Evolutionary conservation across 2,329 filamentous ascomycete species (phyloP).

Genomic region (Sporothrix globosa): DNA sequence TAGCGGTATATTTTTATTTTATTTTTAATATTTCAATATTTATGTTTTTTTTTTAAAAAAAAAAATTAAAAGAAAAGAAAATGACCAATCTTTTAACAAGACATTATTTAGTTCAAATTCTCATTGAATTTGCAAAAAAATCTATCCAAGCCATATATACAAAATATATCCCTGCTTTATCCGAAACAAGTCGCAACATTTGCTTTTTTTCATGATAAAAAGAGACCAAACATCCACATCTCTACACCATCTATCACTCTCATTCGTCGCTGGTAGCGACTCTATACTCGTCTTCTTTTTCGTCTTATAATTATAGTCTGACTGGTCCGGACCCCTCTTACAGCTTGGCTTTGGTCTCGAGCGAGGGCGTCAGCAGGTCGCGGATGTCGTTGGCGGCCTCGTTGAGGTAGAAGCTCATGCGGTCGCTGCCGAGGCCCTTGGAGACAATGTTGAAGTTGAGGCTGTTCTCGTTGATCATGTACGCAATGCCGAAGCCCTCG

Average conservation of each 20-base stretch:
- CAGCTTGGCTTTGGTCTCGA: conserved; percentile 86
- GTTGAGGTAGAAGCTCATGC: conserved; percentile 94
- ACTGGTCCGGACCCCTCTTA: conserved; percentile 49
- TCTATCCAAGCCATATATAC: conserved; percentile 24
- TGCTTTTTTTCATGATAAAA: conserved; percentile 15
- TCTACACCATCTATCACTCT: conserved; percentile 1
- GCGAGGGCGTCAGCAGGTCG: conserved; percentile 78
- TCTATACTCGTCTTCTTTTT: not conserved
- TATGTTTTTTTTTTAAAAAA: no score
- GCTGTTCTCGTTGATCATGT: conserved; percentile 72
- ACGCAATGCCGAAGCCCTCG: conserved; percentile 93
- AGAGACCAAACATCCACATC: not conserved
- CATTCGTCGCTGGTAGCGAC: not conserved
- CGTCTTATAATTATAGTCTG: not conserved
- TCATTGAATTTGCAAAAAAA: not conserved
- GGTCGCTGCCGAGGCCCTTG: conserved; percentile 85
- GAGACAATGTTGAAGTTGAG: conserved; percentile 94
- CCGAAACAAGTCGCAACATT: not conserved
- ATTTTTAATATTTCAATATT: no score
- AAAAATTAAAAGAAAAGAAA: no score
- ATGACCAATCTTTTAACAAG: no score
- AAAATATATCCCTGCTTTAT: not conserved
- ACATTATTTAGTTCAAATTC: not conserved
- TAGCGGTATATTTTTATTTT: no score
- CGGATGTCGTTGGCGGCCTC: conserved; percentile 90